Evolutionary conservation across 768 basidiomycete species (phyloP), one percentile per base, ranked within the genome.

Genomic region (Lactarius pseudohatsudake): DNA sequence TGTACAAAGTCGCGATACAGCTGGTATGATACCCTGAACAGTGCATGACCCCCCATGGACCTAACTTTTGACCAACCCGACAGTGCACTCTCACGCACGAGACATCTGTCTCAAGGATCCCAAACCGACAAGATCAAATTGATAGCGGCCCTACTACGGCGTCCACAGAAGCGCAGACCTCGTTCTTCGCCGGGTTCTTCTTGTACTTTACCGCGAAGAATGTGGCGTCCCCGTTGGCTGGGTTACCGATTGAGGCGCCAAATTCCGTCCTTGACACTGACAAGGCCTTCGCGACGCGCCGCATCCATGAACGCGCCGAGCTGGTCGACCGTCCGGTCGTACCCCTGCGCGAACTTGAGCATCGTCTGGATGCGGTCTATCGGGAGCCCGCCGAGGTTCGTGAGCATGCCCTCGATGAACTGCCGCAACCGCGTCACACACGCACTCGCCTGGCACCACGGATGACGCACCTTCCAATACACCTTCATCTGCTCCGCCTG

Each of bases 381-480:
- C 2, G 89, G 83, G 18, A 95, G 81, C 2, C 85, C 75, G 11
- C 90, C 91, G 54, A 98, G 79, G 74, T 94, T 96, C 62, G 87
- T 94, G 64, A 97, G 87, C 90, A 94, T 94, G 34, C 91, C 93
- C 76, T 92, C 89, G 67, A 96, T 91, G 77, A 90, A 96, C 90
- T 66, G 30, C n/a, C 64, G 16, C 22, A 16, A 26, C 18, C 2
- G 34, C 34, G 34, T 34, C 41, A 10, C 10, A 34, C 20, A 7
- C 57, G 65, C 70, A n/a, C 18, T 50, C 41, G 40, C 36, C 41
- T 38, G 34, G 53, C 36, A 18, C 8, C n/a, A 26, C 18, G 32
- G 45, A 56, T 56, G 28, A 79, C 76, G 8, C 61, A 88, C 92
- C 86, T 91, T 93, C 93, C 93, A 96, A 74, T 88, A 92, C 0